phyloP scores from a whole-genome alignment of 768 basidiomycete genomes.

The Leccinellum rugosiceps region DNA sequence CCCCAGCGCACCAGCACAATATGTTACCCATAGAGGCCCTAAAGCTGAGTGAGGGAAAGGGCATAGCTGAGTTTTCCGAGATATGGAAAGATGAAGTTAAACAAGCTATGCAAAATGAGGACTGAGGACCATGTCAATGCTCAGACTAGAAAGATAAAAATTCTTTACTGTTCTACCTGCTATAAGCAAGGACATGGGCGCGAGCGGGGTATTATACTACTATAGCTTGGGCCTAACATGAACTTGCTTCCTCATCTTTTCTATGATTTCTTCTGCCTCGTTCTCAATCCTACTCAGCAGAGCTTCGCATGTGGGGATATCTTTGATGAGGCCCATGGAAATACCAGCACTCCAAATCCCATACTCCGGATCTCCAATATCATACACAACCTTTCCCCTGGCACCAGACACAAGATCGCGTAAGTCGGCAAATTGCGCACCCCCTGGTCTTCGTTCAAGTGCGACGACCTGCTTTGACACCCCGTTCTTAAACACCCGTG shows the following conservation, averaged over 20 bases:
- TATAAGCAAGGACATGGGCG: not conserved
- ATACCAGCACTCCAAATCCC: slow-evolving; percentile 83
- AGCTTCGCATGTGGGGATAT: slow-evolving; percentile 79
- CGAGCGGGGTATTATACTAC: slow-evolving; percentile 1
- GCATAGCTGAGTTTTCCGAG: slow-evolving; percentile 70
- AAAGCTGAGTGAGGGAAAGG: slow-evolving; percentile 69
- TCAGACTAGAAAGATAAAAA: not conserved
- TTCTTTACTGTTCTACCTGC: not conserved
- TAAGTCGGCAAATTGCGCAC: slow-evolving; percentile 85
- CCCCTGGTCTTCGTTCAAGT: slow-evolving; percentile 75
- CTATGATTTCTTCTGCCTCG: slow-evolving; percentile 71
- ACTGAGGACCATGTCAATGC: not conserved
- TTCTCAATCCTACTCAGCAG: slow-evolving; percentile 66
- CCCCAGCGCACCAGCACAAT: slow-evolving; percentile 78
- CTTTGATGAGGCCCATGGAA: slow-evolving; percentile 68
- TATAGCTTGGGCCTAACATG: slow-evolving; percentile 22
- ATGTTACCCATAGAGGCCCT: slow-evolving; percentile 91
- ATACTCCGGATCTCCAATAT: slow-evolving; percentile 78
- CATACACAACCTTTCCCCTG: slow-evolving; percentile 73
- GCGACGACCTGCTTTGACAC: slow-evolving; percentile 82
- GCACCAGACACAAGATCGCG: slow-evolving; percentile 72
- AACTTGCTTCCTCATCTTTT: slow-evolving; percentile 35
- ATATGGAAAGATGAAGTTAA: slow-evolving; percentile 56
- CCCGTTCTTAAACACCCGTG: slow-evolving; percentile 84
- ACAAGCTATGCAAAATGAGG: slow-evolving; percentile 26